Evolutionary conservation across 371 early-diverging fungal species (phyloP), one percentile per base, ranked within the genome.

Genomic region (Mucor racemosus): DNA sequence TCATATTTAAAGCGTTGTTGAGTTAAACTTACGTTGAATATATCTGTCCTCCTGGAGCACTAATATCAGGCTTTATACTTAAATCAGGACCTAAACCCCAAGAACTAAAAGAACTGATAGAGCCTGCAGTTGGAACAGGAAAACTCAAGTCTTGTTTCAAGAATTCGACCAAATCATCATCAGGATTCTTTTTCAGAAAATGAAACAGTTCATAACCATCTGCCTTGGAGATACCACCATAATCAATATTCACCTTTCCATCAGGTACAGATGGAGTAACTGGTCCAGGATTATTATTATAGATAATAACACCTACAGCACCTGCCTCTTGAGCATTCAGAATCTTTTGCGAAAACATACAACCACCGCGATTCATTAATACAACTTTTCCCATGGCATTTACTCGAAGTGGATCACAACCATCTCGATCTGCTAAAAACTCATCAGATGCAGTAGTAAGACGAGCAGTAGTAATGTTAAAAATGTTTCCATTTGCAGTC

Each of bases 11-110:
- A 26, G n/a, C 3, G 26, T 3, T 26, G 3, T 26, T 26, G 3
- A 3, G 26, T 26, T 26, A 26, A 26, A 26, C 72, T 62, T 79
- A 88, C 58, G 91, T 89, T 21, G 92, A 91, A 68, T 87, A 89
- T 31, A 93, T 91, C 58, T 86, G 79, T 7, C 90, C 91, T 38
- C 92, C 92, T 4, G 92, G 92, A 8, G 89, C 91, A 42, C 84
- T 80, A 6, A 91, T 53, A 58, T 91, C 91, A 8, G 92, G 93
- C 54, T 91, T 89, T 60, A 91, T 46, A 21, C 91, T 87, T 17
- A 93, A 74, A 66, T 89, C 86, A 13, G 88, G 86, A 5, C 85
- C 88, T 0, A 90, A 81, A 26, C 93, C 93, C 88, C 87, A 91
- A 15, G 92, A 91, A 61, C 82, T 82, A 55, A 79, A 79, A 1